phyloP scores from a whole-genome alignment of 148 eudicot species.

The Limonium bicolor region DNA sequence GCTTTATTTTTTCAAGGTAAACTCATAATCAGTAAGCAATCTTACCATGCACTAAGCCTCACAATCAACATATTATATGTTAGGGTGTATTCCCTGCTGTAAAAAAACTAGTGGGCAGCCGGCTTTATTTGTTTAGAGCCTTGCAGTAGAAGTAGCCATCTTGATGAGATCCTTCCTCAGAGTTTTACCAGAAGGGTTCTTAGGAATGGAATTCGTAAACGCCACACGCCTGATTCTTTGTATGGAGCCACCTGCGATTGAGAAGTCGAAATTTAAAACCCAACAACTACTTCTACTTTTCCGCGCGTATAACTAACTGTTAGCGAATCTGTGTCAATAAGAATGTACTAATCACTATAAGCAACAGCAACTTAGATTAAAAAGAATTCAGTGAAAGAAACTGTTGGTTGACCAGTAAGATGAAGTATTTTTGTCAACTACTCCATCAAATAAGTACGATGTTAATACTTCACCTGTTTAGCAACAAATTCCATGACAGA shows the following conservation, averaged over 20 bases:
- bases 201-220: conserved; percentile 59
- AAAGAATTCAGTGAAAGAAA: background rate
- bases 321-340: too few relatives aligned
- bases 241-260: conserved; percentile 79
- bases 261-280: background rate
- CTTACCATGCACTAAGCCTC: too few relatives aligned
- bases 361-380: background rate
- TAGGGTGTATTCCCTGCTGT: too few relatives aligned
- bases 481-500: conserved; percentile 69
- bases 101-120: too few relatives aligned
- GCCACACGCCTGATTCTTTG: conserved; percentile 70
- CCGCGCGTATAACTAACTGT: too few relatives aligned
- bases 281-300: background rate
- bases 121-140: conserved; percentile 17
- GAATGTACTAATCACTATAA: background rate
- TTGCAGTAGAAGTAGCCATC: conserved; percentile 37
- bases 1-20: too few relatives aligned
- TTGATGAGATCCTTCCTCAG: conserved; percentile 84
- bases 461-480: conserved; percentile 40
- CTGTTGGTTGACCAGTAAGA: background rate
- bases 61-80: too few relatives aligned
- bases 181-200: conserved; percentile 90
- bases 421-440: background rate
- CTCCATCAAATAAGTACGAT: background rate
- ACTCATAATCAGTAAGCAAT: too few relatives aligned